Evolutionary conservation across 768 basidiomycete species (phyloP).

Genomic region (Kwoniella sp.): DNA sequence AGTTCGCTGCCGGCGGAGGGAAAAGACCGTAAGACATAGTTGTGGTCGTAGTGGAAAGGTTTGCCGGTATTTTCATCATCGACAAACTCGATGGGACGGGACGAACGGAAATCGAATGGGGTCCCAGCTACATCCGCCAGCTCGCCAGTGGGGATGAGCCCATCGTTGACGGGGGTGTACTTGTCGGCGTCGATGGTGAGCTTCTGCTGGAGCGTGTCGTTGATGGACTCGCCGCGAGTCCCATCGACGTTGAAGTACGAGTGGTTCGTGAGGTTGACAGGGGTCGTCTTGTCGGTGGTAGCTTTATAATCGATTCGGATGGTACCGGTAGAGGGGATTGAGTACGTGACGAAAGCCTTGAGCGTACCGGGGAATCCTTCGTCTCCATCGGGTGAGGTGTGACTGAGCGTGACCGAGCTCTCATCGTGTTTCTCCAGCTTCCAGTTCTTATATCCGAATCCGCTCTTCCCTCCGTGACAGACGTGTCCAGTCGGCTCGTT

Average conservation of each 20-base stretch:
- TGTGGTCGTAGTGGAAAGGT: conserved; percentile 27
- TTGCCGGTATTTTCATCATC: conserved; percentile 6
- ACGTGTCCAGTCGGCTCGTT: conserved; percentile 23
- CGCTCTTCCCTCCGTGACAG: conserved; percentile 24
- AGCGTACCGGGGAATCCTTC: conserved; percentile 25
- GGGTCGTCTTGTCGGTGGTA: conserved; percentile 27
- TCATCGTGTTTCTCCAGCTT: conserved; percentile 8
- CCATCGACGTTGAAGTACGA: conserved; percentile 29
- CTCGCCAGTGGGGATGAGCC: conserved; percentile 26
- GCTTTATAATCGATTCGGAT: conserved; percentile 18
- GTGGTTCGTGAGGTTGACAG: conserved; percentile 26
- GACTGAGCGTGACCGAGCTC: conserved; percentile 12
- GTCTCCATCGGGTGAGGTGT: conserved; percentile 15
- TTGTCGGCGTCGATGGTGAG: conserved; percentile 26
- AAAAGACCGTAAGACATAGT: conserved; percentile 13
- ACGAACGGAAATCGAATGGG: conserved; percentile 20
- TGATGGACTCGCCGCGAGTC: conserved; percentile 8
- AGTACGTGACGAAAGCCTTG: conserved; percentile 15
- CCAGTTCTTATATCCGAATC: conserved; percentile 19
- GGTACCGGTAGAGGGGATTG: conserved; percentile 12
- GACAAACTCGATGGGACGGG: conserved; percentile 11
- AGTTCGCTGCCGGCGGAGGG: conserved; percentile 1
- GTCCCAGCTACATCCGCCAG: conserved; percentile 22
- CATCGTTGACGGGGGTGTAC: conserved; percentile 21
- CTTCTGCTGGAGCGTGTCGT: conserved; percentile 21